phyloP scores from a whole-genome alignment of 2,329 filamentous ascomycete genomes.

The Xylaria sp. region DNA sequence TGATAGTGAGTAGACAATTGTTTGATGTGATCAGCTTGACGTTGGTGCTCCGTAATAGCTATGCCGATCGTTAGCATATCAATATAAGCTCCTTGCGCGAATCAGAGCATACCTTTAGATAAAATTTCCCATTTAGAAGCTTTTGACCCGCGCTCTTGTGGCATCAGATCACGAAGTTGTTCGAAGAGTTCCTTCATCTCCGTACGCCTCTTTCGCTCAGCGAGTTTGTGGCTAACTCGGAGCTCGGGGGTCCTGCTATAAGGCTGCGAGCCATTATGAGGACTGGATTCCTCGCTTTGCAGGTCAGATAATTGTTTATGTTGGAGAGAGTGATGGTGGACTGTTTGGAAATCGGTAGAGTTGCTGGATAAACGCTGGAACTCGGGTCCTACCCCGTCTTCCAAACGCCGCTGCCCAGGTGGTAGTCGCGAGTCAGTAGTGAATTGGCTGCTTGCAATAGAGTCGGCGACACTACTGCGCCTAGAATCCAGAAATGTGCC shows the following conservation, averaged over 20 bases:
- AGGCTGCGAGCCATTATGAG: constrained; percentile 70
- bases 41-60: constrained; percentile 72
- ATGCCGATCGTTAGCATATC: constrained; percentile 35
- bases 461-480: constrained; percentile 80
- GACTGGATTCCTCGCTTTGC: constrained; percentile 67
- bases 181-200: constrained; percentile 93
- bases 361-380: constrained; percentile 61
- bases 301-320: constrained; percentile 77
- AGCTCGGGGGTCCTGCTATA: constrained; percentile 87
- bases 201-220: constrained; percentile 83
- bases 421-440: constrained; percentile 79
- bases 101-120: constrained; percentile 75
- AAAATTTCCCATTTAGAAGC: constrained; percentile 92
- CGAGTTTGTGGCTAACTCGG: constrained; percentile 85
- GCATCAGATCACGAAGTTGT: constrained; percentile 79
- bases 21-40: constrained; percentile 62
- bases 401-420: constrained; percentile 76
- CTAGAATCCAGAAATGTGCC: constrained; percentile 71
- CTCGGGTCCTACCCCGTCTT: constrained; percentile 65
- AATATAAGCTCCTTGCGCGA: neutral
- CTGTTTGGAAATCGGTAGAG: constrained; percentile 66
- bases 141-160: constrained; percentile 83
- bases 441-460: constrained; percentile 81
- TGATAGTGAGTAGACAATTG: constrained; percentile 59
- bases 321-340: constrained; percentile 81